A percentile compares a stretch with the other conserved stretches of the same genome.
These are phyloP conservation scores for Trypanosoma conorhini DNA, from an alignment of 208 protist species.

Conservation along the genomic window DNA sequence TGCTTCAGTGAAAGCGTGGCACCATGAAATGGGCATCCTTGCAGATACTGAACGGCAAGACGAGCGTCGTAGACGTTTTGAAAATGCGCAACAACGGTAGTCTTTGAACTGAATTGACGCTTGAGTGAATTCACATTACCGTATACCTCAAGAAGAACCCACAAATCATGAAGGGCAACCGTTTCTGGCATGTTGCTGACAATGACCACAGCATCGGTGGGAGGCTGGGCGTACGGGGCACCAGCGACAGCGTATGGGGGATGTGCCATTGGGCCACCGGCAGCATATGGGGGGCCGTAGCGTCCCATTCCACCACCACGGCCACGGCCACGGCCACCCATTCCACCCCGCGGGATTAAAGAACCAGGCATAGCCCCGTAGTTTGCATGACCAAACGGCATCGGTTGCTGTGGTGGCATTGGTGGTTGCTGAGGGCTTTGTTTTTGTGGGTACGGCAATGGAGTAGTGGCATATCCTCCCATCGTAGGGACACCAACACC, in stretches of 20 bases:
- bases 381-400: slow-evolving; percentile 26
- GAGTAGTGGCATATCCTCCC: slow-evolving; percentile 15
- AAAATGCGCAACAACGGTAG: slow-evolving; percentile 78
- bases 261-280: slow-evolving; percentile 9
- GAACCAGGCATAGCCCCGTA: slow-evolving; percentile 27
- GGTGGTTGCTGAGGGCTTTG: slow-evolving; percentile 15
- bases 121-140: slow-evolving; percentile 88
- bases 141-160: slow-evolving; percentile 89
- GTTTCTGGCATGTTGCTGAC: slow-evolving; percentile 64
- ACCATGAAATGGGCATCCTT: slow-evolving; percentile 73
- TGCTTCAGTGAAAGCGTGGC: slow-evolving; percentile 57
- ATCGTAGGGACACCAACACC: slow-evolving; percentile 1
- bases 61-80: slow-evolving; percentile 68
- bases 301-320: slow-evolving; percentile 26
- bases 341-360: slow-evolving; percentile 18
- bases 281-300: slow-evolving; percentile 16
- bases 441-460: slow-evolving; percentile 25
- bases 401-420: slow-evolving; percentile 26
- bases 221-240: slow-evolving; percentile 2
- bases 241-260: not conserved
- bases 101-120: slow-evolving; percentile 74
- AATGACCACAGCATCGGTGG: slow-evolving; percentile 55
- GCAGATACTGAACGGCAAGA: slow-evolving; percentile 70
- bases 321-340: slow-evolving; percentile 28
- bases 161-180: slow-evolving; percentile 76